These are phyloP conservation scores for Usnea hakonensis DNA, from an alignment of 495 filamentous ascomycete genomes.

Conservation along the genomic window DNA sequence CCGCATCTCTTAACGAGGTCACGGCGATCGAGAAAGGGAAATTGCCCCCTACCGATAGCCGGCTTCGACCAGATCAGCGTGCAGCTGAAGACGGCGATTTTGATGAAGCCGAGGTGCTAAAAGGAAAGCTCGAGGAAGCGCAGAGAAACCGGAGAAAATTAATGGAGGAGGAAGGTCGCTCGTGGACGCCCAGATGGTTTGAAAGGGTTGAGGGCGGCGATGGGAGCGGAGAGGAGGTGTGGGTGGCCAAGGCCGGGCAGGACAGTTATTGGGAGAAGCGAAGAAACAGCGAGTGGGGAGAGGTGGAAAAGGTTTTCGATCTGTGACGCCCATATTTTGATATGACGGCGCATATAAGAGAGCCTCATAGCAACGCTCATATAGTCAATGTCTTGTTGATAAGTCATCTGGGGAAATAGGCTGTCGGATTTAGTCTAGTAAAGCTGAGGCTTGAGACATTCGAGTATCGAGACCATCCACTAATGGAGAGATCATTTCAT, in stretches of 20 bases:
- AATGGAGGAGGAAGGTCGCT: conserved; percentile 64
- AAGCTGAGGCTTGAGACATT: too few relatives aligned
- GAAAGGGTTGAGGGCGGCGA: conserved; percentile 45
- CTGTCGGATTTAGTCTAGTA: too few relatives aligned
- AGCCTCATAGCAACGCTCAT: background rate
- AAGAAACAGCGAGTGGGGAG: conserved; percentile 57
- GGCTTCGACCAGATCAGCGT: conserved; percentile 88
- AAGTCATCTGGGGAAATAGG: too few relatives aligned
- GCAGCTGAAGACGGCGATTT: conserved; percentile 73
- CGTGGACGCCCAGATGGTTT: conserved; percentile 77
- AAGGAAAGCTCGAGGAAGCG: conserved; percentile 73
- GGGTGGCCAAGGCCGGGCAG: conserved; percentile 70
- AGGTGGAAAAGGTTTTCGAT: conserved; percentile 66
- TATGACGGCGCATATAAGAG: background rate
- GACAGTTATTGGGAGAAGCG: conserved; percentile 92
- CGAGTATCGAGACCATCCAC: too few relatives aligned
- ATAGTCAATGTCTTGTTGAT: too few relatives aligned
- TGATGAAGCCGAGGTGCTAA: conserved; percentile 76
- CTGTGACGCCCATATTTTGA: background rate
- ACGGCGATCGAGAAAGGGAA: conserved; percentile 66
- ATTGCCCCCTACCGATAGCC: conserved; percentile 70
- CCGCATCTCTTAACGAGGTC: conserved; percentile 79
- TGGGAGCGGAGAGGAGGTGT: conserved; percentile 58
- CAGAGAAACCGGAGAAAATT: conserved; percentile 69
- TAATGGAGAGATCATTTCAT: too few relatives aligned